Base-by-base conservation (phyloP, 202 grass and related monocot genomes). In the Dendrocalamus latiflorus region DNA sequence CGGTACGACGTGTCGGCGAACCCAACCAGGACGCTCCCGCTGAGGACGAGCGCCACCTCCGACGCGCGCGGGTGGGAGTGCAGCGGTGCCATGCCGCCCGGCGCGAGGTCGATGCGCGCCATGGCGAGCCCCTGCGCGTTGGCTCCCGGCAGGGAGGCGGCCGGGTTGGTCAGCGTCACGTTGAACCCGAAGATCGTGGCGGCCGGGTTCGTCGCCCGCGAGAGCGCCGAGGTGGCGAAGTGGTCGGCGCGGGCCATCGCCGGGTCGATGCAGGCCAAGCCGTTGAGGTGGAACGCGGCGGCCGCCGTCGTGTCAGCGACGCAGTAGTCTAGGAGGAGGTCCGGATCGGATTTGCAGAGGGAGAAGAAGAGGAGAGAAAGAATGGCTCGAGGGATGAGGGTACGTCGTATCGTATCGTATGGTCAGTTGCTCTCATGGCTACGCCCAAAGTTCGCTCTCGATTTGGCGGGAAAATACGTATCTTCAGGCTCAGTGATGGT, bases 1-100 rank as follows among this genome's bases (percentile, higher is more conserved):
- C 81, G 87, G 81, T 87, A 78, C 59, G 91, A 84, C 69, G 87
- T 93, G 91, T 90, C 91, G 6, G 82, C 87, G 77, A 93, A 93
- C 20, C 87, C 91, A 16, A 82, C 87, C 16, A 90, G 77, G 13
- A 93, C 75, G n/a, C n/a, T n/a, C n/a, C n/a, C n/a, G n/a, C n/a
- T n/a, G n/a, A n/a, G n/a, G n/a, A n/a, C n/a, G n/a, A n/a, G n/a
- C n/a, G n/a, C n/a, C n/a, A n/a, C n/a, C n/a, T n/a, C n/a, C n/a
- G n/a, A n/a, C n/a, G n/a, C n/a, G n/a, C n/a, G n/a, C n/a, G n/a
- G n/a, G n/a, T n/a, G n/a, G n/a, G n/a, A n/a, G n/a, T n/a, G n/a
- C 72, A 63, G 91, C 39, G 91, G 91, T 26, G 68, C 87, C 59
- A 90, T 16, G 38, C 91, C 81, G 28, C 87, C 84, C 15, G 51